phyloP scores from a whole-genome alignment of 192 early-diverging fungal genomes.

The Gaertneriomyces semiglobifer region DNA sequence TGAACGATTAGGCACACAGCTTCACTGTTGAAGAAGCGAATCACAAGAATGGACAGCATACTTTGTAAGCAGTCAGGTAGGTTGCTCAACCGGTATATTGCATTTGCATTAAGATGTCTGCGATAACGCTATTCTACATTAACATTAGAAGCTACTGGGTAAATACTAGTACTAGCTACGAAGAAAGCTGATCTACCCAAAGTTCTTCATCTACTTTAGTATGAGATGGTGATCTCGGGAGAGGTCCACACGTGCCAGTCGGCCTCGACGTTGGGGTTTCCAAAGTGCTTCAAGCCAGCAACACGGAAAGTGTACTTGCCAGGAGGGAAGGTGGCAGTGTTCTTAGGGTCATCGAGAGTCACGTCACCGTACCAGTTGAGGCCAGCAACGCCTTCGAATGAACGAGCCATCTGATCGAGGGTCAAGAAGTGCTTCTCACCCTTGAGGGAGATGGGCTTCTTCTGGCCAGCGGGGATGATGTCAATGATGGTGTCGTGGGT shows the following conservation, averaged over 20 bases:
- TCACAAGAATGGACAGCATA: too few relatives aligned
- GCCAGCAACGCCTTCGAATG: not conserved
- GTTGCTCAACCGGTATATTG: too few relatives aligned
- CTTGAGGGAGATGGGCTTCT: slow-evolving; percentile 2
- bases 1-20: too few relatives aligned
- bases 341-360: not conserved
- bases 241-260: slow-evolving; percentile 8
- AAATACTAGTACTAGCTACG: too few relatives aligned
- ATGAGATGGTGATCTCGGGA: slow-evolving; percentile 17
- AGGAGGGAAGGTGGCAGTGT: slow-evolving; percentile 12
- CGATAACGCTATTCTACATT: too few relatives aligned
- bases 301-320: slow-evolving; percentile 33
- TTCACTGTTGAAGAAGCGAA: too few relatives aligned
- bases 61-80: too few relatives aligned
- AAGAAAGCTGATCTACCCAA: too few relatives aligned
- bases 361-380: slow-evolving; percentile 19
- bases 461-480: slow-evolving; percentile 2
- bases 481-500: slow-evolving; percentile 19
- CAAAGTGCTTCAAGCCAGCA: slow-evolving; percentile 33
- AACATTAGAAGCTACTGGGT: too few relatives aligned
- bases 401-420: slow-evolving; percentile 3
- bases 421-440: not conserved
- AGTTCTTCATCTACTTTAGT: slow-evolving; percentile 13
- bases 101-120: too few relatives aligned
- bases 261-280: slow-evolving; percentile 1